phyloP scores from a whole-genome alignment of 768 basidiomycete species.

The Collybiopsis confluens region DNA sequence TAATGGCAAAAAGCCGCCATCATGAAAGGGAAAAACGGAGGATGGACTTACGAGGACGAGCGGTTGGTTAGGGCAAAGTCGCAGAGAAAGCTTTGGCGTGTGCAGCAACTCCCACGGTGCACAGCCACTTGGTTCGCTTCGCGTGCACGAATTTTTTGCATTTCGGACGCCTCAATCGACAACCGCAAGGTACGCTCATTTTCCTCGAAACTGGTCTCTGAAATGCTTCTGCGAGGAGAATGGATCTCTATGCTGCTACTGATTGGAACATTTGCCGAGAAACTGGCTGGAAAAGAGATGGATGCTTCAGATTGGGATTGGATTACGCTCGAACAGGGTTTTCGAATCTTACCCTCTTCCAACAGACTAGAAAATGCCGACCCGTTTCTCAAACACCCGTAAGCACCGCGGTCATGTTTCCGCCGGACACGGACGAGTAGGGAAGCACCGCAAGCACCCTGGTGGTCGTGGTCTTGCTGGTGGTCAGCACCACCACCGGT shows the following conservation, averaged over 20 bases:
- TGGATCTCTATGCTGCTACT: neutral
- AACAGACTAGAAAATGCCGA: constrained; percentile 70
- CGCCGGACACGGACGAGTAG: constrained; percentile 99
- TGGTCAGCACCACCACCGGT: constrained; percentile 99
- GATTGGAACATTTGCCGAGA: neutral
- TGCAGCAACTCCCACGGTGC: neutral
- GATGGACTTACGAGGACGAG: too few relatives aligned
- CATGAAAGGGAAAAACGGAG: constrained; percentile 24
- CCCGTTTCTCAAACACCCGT: constrained; percentile 93
- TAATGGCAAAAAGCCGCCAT: constrained; percentile 47
- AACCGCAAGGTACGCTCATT: constrained; percentile 4
- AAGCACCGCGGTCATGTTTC: constrained; percentile 99
- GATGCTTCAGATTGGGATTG: constrained; percentile 3
- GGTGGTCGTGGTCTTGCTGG: constrained; percentile 99
- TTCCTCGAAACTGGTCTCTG: neutral
- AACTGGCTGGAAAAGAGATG: neutral
- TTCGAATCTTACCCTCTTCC: neutral
- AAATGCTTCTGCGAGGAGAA: too few relatives aligned
- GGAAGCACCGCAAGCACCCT: constrained; percentile 99
- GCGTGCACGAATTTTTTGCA: neutral
- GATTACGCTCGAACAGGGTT: neutral
- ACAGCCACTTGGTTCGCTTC: neutral
- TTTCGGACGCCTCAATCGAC: constrained; percentile 1
- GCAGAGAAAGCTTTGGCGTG: too few relatives aligned
- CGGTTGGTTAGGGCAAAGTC: too few relatives aligned